Percentiles rank a stretch among this genome's conserved stretches.
These are phyloP conservation scores for Colletotrichum karsti DNA, from an alignment of 2,329 filamentous ascomycete genomes.

Conservation along the genomic window DNA sequence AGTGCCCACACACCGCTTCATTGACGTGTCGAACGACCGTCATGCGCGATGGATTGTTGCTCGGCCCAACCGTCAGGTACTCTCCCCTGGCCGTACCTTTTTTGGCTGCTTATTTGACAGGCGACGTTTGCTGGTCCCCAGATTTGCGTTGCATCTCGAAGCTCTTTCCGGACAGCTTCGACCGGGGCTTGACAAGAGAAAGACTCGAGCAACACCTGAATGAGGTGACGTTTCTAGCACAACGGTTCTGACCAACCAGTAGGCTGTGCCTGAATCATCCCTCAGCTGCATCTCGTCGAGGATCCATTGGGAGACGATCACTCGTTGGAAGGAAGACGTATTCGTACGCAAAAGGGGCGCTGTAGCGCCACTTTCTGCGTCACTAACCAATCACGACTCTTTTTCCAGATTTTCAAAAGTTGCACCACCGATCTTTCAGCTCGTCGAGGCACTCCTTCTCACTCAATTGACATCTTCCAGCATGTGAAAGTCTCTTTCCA, in stretches of 20 bases:
- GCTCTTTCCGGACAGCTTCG: background rate
- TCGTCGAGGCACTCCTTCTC: background rate
- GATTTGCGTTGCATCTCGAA: background rate
- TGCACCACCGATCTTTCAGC: background rate
- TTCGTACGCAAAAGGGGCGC: background rate
- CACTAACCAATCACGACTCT: slow-evolving; percentile 6
- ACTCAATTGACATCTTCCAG: background rate
- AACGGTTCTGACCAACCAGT: background rate
- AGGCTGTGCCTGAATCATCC: background rate
- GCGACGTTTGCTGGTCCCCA: background rate
- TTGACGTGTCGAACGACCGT: slow-evolving; percentile 29
- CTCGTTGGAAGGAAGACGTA: background rate
- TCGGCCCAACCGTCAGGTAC: slow-evolving; percentile 9
- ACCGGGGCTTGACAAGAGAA: background rate
- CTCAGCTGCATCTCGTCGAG: no score
- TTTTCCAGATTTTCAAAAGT: background rate
- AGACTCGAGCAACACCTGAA: slow-evolving; percentile 2
- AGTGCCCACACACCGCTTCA: slow-evolving; percentile 27
- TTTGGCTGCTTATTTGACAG: background rate
- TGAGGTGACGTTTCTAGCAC: slow-evolving; percentile 3
- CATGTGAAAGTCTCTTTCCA: slow-evolving; percentile 14
- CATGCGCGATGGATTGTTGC: slow-evolving; percentile 22
- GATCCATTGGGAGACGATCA: background rate
- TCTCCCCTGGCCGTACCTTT: background rate
- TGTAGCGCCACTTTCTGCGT: background rate